A percentile compares a stretch with the other conserved stretches of the same genome.
These are phyloP conservation scores for Galeopsis tetrahit DNA, from an alignment of 257 asterid genomes.

Conservation along the genomic window DNA sequence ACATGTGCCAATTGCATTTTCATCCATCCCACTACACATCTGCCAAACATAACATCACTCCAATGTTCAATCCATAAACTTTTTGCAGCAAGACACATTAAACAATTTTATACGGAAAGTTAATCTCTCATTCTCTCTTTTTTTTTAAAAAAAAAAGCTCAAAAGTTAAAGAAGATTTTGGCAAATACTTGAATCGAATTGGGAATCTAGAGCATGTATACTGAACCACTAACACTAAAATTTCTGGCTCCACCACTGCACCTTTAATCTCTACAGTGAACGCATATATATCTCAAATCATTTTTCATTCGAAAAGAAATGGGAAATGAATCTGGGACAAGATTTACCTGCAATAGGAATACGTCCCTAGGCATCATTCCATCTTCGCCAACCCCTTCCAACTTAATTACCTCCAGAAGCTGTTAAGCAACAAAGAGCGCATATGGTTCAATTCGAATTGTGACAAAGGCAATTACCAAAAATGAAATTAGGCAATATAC, in stretches of 20 bases:
- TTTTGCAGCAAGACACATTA: not conserved
- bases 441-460: not conserved
- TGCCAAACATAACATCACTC: conserved; percentile 36
- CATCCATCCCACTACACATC: conserved; percentile 91
- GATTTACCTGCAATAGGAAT: conserved; percentile 78
- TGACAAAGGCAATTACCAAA: not conserved
- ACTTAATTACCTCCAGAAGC: conserved; percentile 91
- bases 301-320: not conserved
- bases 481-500: conserved; percentile 28
- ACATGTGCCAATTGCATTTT: conserved; percentile 82
- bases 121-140: not conserved
- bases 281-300: not conserved
- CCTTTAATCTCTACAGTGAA: no score
- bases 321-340: conserved; percentile 19
- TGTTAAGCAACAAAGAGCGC: conserved; percentile 37
- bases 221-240: not conserved
- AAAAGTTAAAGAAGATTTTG: not conserved
- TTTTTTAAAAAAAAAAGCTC: not conserved
- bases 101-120: not conserved
- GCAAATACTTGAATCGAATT: not conserved
- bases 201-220: not conserved
- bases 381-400: conserved; percentile 85
- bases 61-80: not conserved
- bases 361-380: conserved; percentile 77
- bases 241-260: no score